These are phyloP conservation scores for Cadophora sp. DNA, from an alignment of 2,329 filamentous ascomycete genomes.

Conservation along the genomic window DNA sequence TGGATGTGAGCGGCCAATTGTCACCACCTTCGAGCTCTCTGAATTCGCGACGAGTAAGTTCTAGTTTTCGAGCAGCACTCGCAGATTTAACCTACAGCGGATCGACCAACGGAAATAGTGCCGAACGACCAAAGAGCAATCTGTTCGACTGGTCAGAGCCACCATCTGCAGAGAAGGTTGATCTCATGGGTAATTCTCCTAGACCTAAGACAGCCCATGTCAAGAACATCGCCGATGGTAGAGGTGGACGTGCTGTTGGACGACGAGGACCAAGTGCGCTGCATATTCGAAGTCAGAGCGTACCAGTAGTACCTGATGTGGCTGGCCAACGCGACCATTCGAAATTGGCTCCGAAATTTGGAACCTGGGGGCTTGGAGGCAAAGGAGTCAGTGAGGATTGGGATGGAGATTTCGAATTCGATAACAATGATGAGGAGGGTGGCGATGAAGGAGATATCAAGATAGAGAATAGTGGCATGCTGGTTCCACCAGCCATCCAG, in stretches of 20 bases:
- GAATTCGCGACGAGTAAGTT: slow-evolving; percentile 59
- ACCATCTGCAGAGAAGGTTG: slow-evolving; percentile 64
- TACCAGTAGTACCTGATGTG: slow-evolving; percentile 73
- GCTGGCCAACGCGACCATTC: slow-evolving; percentile 56
- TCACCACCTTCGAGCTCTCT: slow-evolving; percentile 63
- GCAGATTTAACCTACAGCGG: slow-evolving; percentile 58
- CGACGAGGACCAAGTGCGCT: slow-evolving; percentile 70
- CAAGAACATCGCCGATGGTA: slow-evolving; percentile 73
- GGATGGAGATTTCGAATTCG: slow-evolving; percentile 88
- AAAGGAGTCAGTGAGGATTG: slow-evolving; percentile 86
- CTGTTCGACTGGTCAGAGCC: slow-evolving; percentile 83
- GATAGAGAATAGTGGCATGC: slow-evolving; percentile 57
- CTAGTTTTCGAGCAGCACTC: slow-evolving; percentile 60
- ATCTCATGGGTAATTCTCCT: slow-evolving; percentile 62
- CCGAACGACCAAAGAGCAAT: slow-evolving; percentile 67
- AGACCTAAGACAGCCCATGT: slow-evolving; percentile 78
- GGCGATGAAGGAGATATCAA: slow-evolving; percentile 50
- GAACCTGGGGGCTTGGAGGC: slow-evolving; percentile 81
- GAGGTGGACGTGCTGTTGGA: slow-evolving; percentile 71
- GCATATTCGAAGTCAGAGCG: slow-evolving; percentile 82
- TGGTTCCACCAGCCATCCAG: slow-evolving; percentile 81
- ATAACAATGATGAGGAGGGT: slow-evolving; percentile 42
- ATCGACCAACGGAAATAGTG: slow-evolving; percentile 44
- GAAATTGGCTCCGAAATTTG: slow-evolving; percentile 72
- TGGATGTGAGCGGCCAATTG: slow-evolving; percentile 60